Base-by-base conservation (phyloP, 148 eudicot species). In the Heliosperma pusillum region DNA sequence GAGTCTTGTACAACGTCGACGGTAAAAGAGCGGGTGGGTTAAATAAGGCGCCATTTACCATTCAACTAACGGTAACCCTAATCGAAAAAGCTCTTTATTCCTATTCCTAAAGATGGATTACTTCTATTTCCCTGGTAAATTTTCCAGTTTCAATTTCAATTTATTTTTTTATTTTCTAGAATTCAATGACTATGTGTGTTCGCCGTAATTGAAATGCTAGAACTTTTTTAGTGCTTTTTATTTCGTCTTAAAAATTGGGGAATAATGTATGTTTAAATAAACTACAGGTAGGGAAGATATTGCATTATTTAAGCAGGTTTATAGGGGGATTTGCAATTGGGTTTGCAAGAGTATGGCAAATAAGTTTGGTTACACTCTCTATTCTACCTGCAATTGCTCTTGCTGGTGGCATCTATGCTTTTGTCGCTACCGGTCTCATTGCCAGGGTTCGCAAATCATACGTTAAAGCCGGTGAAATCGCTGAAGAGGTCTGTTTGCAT, bases 281-380 rank as follows among this genome's bases (percentile, higher is more conserved):
- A 9, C n/a, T 76, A 22, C 96, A 95, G 99, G 99, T 88, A 29
- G 99, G 97, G 69, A 95, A 95, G 67, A 85, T 90, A 29, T 53
- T 95, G 89, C 99, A 95, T 61, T 95, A 95, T 76, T 42, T 92
- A 55, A 90, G 97, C 91, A 85, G 99, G 11, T 95, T 95, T 72
- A 20, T 95, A 45, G 87, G 81, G 13, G 99, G 99, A 11, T 95
- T 95, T 80, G 70, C 87, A 13, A 90, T 95, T 12, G 99, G 99
- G 58, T 95, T 95, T 83, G 82, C 74, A 10, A 83, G 92, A 71
- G 94, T 95, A 20, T 95, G 99, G 99, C 99, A 95, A 55, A 95
- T 95, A 71, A 95, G 97, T 85, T 80, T 95, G 17, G 93, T 95
- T 3, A 95, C 99, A 0, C 93, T 95, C 33, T 92, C 97, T 3